Evolutionary conservation across 192 early-diverging fungal genomes (phyloP), one percentile per base, ranked within the genome.

Genomic region (Chytriomyces sp.): DNA sequence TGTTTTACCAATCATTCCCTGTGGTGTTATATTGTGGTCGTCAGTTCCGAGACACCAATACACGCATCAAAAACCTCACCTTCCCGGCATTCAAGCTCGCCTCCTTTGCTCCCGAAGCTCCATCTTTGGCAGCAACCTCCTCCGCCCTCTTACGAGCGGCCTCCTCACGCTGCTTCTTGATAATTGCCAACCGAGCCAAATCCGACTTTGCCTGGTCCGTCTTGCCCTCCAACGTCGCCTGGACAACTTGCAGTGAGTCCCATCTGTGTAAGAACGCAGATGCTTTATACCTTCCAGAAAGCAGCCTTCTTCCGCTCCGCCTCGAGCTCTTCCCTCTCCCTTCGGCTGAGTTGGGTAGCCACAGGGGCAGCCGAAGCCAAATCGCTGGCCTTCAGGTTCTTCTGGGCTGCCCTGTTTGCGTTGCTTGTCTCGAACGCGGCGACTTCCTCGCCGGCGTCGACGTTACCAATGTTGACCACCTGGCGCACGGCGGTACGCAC

Each of bases 121-220:
- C 73, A 30, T 38, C 68, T 64, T 81, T 81, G 8, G 60, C 75
- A 7, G 76, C 77, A 37, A 64, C 72, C 38, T 80, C 80, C 57
- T 84, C 82, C 0, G 70, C 77, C 61, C 64, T 79, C 61, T 78
- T 82, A 52, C 64, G 57, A 12, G 81, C 81, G 7, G 82, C 84
- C 60, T 86, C 84, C 59, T 86, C 84, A 26, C 84, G 63, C 63
- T 86, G 82, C 59, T 86, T 86, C 36, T 66, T 64, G 68, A 86
- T 86, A 59, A 86, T 80, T 17, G 84, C 84, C 37, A 86, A 59
- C 22, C 84, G 61, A 4, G 84, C 84, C 57, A 86, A 52, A 72
- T 86, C 84, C 17, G 75, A 72, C 32, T 79, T 59, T 7, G 84
- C 84, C 54, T 82, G 80, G 44, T 86, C 84, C n/a, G 84, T 86